These are phyloP conservation scores for Fusarium sp. DNA, from an alignment of 2,329 filamentous ascomycete species.

Conservation along the genomic window DNA sequence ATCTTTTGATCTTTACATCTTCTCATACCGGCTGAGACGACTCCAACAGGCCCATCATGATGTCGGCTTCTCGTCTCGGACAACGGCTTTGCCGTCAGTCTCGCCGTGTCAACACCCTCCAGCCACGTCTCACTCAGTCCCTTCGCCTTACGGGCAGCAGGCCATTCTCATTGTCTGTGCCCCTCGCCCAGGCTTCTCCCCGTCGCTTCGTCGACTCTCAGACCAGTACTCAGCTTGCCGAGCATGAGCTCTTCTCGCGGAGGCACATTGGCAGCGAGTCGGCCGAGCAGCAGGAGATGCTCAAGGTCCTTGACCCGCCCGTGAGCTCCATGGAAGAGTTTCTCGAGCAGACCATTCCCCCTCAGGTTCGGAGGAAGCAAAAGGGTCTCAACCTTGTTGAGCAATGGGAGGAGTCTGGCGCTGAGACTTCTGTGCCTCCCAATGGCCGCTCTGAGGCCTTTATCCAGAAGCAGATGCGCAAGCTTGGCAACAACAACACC, in stretches of 20 bases:
- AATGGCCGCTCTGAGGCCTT: constrained; percentile 45
- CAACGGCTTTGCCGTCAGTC: constrained; percentile 44
- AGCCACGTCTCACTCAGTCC: constrained; percentile 33
- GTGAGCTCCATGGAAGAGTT: constrained; percentile 83
- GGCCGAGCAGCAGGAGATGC: constrained; percentile 78
- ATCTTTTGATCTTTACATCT: not conserved
- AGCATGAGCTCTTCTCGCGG: constrained; percentile 70
- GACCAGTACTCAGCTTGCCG: constrained; percentile 30
- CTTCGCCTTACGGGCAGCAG: constrained; percentile 18
- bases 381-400: constrained; percentile 44
- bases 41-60: constrained; percentile 32
- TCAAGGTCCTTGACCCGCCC: constrained; percentile 81
- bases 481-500: constrained; percentile 53
- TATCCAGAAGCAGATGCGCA: constrained; percentile 68
- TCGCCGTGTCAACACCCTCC: constrained; percentile 30
- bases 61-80: constrained; percentile 43
- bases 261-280: constrained; percentile 88
- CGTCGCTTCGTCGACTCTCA: constrained; percentile 38
- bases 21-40: not conserved
- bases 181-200: constrained; percentile 8
- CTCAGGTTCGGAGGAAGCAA: constrained; percentile 67
- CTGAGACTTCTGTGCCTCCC: constrained; percentile 36
- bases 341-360: constrained; percentile 83
- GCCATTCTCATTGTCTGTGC: constrained; percentile 32
- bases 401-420: constrained; percentile 44